These are phyloP conservation scores for Nothophytophthora sp. DNA, from an alignment of 352 stramenopile genomes.

Conservation along the genomic window DNA sequence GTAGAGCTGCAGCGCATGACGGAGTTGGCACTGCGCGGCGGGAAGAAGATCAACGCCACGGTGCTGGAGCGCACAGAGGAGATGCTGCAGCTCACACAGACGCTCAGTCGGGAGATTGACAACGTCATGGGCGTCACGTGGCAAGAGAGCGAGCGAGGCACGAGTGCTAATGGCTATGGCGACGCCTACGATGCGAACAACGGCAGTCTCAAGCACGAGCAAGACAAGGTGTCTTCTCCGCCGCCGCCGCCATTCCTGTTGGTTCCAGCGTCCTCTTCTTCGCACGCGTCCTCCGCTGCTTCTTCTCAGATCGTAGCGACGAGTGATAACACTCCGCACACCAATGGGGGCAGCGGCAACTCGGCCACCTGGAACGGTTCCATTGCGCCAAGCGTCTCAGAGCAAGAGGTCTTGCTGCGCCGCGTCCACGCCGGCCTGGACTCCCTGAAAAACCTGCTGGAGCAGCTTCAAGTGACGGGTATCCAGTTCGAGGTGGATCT, in stretches of 20 bases:
- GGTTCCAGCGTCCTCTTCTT: constrained; percentile 34
- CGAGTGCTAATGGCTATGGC: not conserved
- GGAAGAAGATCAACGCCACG: constrained; percentile 73
- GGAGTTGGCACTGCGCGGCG: constrained; percentile 65
- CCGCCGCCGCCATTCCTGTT: constrained; percentile 43
- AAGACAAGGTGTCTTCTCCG: constrained; percentile 14
- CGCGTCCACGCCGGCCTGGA: constrained; percentile 57
- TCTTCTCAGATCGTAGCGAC: constrained; percentile 36
- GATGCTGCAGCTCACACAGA: constrained; percentile 66
- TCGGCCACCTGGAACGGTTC: constrained; percentile 10
- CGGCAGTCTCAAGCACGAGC: constrained; percentile 5
- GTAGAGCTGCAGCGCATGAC: constrained; percentile 71
- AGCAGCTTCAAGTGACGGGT: constrained; percentile 77
- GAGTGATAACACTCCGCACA: constrained; percentile 18
- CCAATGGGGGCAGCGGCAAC: constrained; percentile 16
- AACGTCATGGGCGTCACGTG: constrained; percentile 37
- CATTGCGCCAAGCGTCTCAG: constrained; percentile 14
- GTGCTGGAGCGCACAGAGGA: constrained; percentile 80
- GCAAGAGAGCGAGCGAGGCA: constrained; percentile 4
- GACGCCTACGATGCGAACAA: constrained; percentile 6
- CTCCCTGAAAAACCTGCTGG: constrained; percentile 71
- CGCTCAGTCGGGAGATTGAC: constrained; percentile 49
- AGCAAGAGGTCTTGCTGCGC: constrained; percentile 49
- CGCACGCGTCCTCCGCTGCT: constrained; percentile 31
- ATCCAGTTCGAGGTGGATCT: constrained; percentile 87